Evolutionary conservation across 2,329 filamentous ascomycete genomes (phyloP), one percentile per base, ranked within the genome.

Genomic region (Dothistroma septosporum): DNA sequence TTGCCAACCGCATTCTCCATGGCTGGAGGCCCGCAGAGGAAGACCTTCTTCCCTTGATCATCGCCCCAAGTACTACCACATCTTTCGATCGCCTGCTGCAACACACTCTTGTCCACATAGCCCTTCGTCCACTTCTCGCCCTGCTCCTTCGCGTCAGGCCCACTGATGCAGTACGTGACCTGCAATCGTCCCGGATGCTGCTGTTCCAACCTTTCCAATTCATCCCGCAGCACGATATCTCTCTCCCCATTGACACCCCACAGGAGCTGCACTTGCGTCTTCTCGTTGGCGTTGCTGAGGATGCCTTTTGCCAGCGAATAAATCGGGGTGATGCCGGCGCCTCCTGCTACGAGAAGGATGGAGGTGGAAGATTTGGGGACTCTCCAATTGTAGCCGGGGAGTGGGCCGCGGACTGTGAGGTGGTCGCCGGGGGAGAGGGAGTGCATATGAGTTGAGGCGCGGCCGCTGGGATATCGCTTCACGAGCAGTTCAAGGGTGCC

Each of bases 301-400:
- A 72, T 71, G 24, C 65, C 67, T 48, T 64, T 65, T 4, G 69
- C 64, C 6, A 73, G 64, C 28, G 66, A 69, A 63, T 70, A 89
- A 65, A 87, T 81, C 0, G 88, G 88, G 0, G 87, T 90, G 64
- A 91, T 89, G 19, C 88, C 88, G 0, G 86, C 87, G 12, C 88
- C 88, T 49, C 88, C 88, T 0, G 88, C 88, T 48, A 91, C 82
- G 44, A 90, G 78, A 2, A 84, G 82, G n/a, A 91, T 3, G 69
- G 70, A 63, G 14, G 68, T 63, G 16, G 68, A 63, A 5, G 57
- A 41, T 35, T 47, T 35, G 4, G 62, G 62, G n/a, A 65, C 48
- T 31, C 68, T 70, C 41, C 70, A 74, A 9, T 60, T 59, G 61
- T 72, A 70, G 47, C 68, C 70, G n/a, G 70, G 72, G 4, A 90